Conservation (phyloP, 2,329 filamentous ascomycete genomes). For the Talaromyces sp. region DNA sequence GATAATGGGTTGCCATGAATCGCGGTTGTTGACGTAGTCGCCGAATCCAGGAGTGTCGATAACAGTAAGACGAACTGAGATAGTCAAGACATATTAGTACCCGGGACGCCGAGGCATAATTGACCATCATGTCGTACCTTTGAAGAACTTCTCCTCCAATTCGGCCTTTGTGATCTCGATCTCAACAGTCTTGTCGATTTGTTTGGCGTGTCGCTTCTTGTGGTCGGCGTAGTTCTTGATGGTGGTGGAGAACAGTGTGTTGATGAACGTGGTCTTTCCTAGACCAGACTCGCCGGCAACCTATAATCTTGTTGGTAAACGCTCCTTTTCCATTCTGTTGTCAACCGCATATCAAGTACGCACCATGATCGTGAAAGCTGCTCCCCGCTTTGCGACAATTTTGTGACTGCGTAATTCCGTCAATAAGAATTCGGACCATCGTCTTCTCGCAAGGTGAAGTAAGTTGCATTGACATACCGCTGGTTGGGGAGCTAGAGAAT, state of each 20-base stretch:
- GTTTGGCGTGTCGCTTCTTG: conserved; percentile 98
- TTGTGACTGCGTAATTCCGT: conserved; percentile 55
- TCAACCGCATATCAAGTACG: conserved; percentile 25
- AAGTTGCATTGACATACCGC: conserved; percentile 52
- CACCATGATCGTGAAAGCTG: conserved; percentile 99
- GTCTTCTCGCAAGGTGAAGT: conserved; percentile 10
- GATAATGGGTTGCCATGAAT: conserved; percentile 99
- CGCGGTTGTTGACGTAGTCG: conserved; percentile 99
- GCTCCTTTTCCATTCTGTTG: conserved; percentile 26
- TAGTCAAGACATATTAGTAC: neutral
- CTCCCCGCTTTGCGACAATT: conserved; percentile 78
- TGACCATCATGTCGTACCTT: conserved; percentile 60
- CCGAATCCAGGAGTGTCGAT: conserved; percentile 99
- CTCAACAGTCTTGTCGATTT: conserved; percentile 99
- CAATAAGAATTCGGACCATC: conserved; percentile 20
- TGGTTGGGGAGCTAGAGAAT: conserved; percentile 61
- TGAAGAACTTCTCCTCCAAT: conserved; percentile 99
- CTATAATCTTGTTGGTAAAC: conserved; percentile 45
- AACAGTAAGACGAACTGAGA: conserved; percentile 86
- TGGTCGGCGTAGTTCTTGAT: conserved; percentile 99
- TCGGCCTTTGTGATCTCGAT: conserved; percentile 99
- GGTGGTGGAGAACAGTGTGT: conserved; percentile 98
- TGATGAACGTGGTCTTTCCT: conserved; percentile 99
- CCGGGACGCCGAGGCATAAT: neutral
- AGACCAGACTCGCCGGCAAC: conserved; percentile 97